phyloP scores from a whole-genome alignment of 2,329 filamentous ascomycete species.

The Amesomyces nigricolor region DNA sequence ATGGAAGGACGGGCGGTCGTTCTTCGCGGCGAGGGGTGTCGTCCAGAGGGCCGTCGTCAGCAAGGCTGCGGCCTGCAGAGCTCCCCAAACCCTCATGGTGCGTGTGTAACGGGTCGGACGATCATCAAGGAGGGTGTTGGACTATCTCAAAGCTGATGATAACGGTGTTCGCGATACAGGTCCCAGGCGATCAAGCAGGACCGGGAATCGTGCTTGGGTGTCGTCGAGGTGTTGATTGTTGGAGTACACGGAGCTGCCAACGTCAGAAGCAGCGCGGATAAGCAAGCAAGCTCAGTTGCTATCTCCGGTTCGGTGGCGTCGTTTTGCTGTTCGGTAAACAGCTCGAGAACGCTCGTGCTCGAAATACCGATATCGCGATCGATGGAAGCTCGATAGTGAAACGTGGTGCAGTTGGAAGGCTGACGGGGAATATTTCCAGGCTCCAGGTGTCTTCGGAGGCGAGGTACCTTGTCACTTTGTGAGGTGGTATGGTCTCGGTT shows the following conservation, averaged over 20 bases:
- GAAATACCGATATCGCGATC: not conserved
- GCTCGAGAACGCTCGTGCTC: not conserved
- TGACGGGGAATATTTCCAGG: not conserved
- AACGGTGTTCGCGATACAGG: not conserved
- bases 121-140: conserved; percentile 38
- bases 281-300: no score
- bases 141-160: not conserved
- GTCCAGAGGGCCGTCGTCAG: conserved; percentile 43
- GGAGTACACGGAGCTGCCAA: not conserved
- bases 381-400: not conserved
- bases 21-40: conserved; percentile 46
- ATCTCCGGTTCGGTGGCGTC: not conserved
- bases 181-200: not conserved
- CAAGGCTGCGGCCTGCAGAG: conserved; percentile 44
- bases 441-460: conserved; percentile 3
- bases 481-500: not conserved
- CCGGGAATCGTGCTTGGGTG: not conserved
- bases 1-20: conserved; percentile 60
- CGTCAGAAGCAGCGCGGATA: no score
- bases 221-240: not conserved
- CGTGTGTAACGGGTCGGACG: conserved; percentile 29
- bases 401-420: not conserved
- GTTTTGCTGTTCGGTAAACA: not conserved
- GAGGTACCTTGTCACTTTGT: no score
- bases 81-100: conserved; percentile 51